These are phyloP conservation scores for Tricholoma hemisulphureum DNA, from an alignment of 768 basidiomycete genomes.

Conservation along the genomic window DNA sequence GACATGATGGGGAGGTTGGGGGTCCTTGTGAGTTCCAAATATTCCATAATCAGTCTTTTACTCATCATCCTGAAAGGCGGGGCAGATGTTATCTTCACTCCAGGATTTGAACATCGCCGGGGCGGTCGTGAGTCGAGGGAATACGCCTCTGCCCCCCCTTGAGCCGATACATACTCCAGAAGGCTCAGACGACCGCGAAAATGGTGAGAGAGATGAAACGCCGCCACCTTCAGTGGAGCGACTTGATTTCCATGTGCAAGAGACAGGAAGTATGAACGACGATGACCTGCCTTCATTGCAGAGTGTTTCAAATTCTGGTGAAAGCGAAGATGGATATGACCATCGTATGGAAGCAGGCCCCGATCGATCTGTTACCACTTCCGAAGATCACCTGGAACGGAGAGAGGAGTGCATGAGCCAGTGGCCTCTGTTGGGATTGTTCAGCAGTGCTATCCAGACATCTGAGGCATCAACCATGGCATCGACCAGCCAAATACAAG, in stretches of 20 bases:
- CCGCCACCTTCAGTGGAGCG: slow-evolving; percentile 6
- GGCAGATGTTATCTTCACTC: slow-evolving; percentile 31
- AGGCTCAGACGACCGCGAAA: not conserved
- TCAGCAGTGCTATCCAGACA: not conserved
- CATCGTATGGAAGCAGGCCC: slow-evolving; percentile 16
- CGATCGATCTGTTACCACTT: not conserved
- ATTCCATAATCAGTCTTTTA: not conserved
- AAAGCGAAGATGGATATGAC: slow-evolving; percentile 22
- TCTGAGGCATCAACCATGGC: not conserved
- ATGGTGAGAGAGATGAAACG: slow-evolving; percentile 1
- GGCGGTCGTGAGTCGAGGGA: not conserved
- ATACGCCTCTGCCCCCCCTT: slow-evolving; percentile 7
- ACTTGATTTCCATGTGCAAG: not conserved
- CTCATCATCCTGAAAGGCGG: slow-evolving; percentile 24
- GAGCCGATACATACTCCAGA: slow-evolving; percentile 7
- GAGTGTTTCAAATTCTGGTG: slow-evolving; percentile 35
- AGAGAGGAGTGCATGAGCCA: not conserved
- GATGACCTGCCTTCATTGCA: slow-evolving; percentile 38
- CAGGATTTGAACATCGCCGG: slow-evolving; percentile 1
- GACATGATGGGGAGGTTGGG: slow-evolving; percentile 30
- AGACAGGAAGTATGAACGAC: not conserved
- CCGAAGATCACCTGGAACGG: not conserved
- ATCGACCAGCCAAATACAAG: not conserved
- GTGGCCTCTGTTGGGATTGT: not conserved
- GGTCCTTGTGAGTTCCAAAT: slow-evolving; percentile 25